Evolutionary conservation across 495 filamentous ascomycete species (phyloP).

Genomic region (Cercophora newfieldiana): DNA sequence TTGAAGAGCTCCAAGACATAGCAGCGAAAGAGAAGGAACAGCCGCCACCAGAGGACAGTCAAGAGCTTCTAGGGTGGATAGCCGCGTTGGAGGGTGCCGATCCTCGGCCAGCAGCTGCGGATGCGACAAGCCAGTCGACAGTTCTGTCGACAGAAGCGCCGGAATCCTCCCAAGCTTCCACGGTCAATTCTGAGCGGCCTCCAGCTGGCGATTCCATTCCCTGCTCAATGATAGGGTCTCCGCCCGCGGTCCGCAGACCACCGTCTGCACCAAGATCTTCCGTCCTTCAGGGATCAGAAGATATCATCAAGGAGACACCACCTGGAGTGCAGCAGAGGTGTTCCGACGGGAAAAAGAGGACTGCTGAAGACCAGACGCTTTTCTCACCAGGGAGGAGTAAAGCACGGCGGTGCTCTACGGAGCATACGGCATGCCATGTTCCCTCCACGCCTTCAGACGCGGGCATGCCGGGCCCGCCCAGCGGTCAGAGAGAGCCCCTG

Average conservation of each 20-base stretch:
- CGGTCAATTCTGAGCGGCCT: background rate
- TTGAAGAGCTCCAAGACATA: slow-evolving; percentile 46
- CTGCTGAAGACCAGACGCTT: background rate
- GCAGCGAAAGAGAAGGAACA: slow-evolving; percentile 38
- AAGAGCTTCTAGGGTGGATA: slow-evolving; percentile 57
- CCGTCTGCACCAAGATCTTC: slow-evolving; percentile 13
- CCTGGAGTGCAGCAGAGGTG: background rate
- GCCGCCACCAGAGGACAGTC: slow-evolving; percentile 39
- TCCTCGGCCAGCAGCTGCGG: slow-evolving; percentile 30
- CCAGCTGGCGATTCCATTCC: background rate
- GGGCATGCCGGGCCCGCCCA: background rate
- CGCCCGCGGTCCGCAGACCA: background rate
- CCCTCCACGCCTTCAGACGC: background rate
- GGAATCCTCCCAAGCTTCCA: slow-evolving; percentile 1
- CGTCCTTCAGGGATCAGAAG: background rate
- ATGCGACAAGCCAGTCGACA: slow-evolving; percentile 27
- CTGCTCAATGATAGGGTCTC: no score
- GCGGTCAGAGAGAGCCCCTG: slow-evolving; percentile 7
- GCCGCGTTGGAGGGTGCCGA: slow-evolving; percentile 53
- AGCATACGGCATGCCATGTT: background rate
- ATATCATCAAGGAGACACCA: background rate
- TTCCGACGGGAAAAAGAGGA: background rate
- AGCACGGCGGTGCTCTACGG: background rate
- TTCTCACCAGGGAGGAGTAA: background rate
- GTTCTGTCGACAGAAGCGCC: slow-evolving; percentile 2